phyloP scores from a whole-genome alignment of 371 early-diverging fungal species.

The Zopfochytrium polystomum region DNA sequence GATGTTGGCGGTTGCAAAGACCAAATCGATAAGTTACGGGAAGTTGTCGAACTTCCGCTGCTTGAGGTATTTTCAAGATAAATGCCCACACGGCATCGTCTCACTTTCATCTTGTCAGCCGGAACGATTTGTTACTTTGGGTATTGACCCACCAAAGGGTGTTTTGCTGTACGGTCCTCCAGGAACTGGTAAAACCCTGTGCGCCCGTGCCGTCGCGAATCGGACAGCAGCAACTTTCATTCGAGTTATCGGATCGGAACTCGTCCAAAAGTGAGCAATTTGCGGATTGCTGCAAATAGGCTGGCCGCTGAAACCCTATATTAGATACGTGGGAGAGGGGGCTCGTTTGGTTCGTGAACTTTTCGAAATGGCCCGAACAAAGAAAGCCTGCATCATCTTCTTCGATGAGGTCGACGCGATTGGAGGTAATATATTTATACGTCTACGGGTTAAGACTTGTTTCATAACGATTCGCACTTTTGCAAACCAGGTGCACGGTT shows the following conservation, averaged over 20 bases:
- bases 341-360: slow-evolving; percentile 99
- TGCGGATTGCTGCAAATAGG: slow-evolving; percentile 6
- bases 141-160: slow-evolving; percentile 98
- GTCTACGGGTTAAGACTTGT: no score
- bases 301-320: slow-evolving; percentile 6
- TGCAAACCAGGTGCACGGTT: slow-evolving; percentile 76
- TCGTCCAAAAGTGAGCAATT: slow-evolving; percentile 90
- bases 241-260: slow-evolving; percentile 99
- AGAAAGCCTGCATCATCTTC: slow-evolving; percentile 99
- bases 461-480: neutral
- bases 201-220: slow-evolving; percentile 99
- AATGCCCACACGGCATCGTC: neutral
- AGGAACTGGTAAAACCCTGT: slow-evolving; percentile 99
- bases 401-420: slow-evolving; percentile 99
- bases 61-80: slow-evolving; percentile 60
- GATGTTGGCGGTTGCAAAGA: slow-evolving; percentile 99
- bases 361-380: slow-evolving; percentile 98
- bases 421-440: slow-evolving; percentile 64
- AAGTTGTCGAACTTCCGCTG: slow-evolving; percentile 99
- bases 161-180: slow-evolving; percentile 99
- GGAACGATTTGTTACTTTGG: slow-evolving; percentile 89
- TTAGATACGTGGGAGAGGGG: slow-evolving; percentile 96
- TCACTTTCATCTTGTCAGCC: slow-evolving; percentile 53
- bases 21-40: slow-evolving; percentile 99
- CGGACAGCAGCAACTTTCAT: slow-evolving; percentile 99